Evolutionary conservation across 371 early-diverging fungal species (phyloP).

Genomic region (Mucor velutinosus): DNA sequence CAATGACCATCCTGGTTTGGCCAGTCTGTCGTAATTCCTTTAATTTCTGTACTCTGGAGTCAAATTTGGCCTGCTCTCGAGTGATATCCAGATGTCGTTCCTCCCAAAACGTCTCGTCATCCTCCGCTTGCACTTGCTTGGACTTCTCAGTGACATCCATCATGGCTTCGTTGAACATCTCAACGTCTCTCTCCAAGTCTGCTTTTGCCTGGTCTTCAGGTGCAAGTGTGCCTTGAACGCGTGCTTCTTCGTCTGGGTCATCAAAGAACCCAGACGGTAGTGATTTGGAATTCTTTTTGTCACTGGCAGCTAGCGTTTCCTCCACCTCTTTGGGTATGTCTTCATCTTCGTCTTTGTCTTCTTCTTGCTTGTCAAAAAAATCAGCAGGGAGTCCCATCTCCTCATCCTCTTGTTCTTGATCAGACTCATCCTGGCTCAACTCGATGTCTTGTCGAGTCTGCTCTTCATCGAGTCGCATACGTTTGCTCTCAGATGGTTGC

Average conservation of each 20-base stretch:
- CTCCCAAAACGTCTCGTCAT: slow-evolving; percentile 39
- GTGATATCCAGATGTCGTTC: slow-evolving; percentile 41
- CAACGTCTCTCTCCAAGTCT: slow-evolving; percentile 36
- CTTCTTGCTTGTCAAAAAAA: slow-evolving; percentile 26
- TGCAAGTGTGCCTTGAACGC: slow-evolving; percentile 29
- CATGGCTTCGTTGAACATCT: slow-evolving; percentile 40
- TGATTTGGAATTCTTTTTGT: neutral
- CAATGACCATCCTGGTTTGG: neutral
- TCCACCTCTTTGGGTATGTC: slow-evolving; percentile 7
- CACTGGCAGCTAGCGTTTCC: neutral
- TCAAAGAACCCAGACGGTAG: slow-evolving; percentile 53
- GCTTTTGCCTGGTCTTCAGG: slow-evolving; percentile 36
- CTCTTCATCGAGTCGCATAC: slow-evolving; percentile 28
- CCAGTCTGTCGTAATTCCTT: slow-evolving; percentile 30
- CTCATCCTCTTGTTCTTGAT: slow-evolving; percentile 24
- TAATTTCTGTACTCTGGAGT: slow-evolving; percentile 38
- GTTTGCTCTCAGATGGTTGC: slow-evolving; percentile 4
- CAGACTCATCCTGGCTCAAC: neutral
- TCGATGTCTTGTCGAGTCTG: slow-evolving; percentile 13
- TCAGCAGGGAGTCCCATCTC: slow-evolving; percentile 18
- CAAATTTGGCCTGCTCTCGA: slow-evolving; percentile 42
- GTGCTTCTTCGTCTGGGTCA: slow-evolving; percentile 51
- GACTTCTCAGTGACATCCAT: slow-evolving; percentile 35
- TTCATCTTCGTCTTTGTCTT: slow-evolving; percentile 15
- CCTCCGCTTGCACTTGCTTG: slow-evolving; percentile 28